Evolutionary conservation across 352 stramenopile species (phyloP).

Genomic region (Globisporangium takayamanum): DNA sequence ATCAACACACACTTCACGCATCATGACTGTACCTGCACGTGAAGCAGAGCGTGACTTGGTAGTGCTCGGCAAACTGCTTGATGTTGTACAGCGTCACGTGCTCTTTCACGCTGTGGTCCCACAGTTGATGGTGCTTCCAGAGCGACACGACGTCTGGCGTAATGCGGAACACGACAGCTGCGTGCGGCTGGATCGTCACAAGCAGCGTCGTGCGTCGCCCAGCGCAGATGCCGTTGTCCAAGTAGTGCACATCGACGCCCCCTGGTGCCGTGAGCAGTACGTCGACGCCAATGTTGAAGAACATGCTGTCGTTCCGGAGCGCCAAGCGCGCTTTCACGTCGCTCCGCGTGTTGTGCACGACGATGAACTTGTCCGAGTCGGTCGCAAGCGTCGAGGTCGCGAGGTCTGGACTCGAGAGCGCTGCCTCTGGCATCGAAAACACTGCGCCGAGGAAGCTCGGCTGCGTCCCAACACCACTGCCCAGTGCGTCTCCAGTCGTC

Average conservation of each 20-base stretch:
- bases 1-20: not conserved
- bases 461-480: slow-evolving; percentile 33
- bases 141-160: slow-evolving; percentile 59
- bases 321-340: slow-evolving; percentile 63
- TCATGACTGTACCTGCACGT: slow-evolving; percentile 60
- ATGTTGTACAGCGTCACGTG: slow-evolving; percentile 88
- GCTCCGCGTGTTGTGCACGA: slow-evolving; percentile 70
- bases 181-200: slow-evolving; percentile 57
- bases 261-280: slow-evolving; percentile 26
- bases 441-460: slow-evolving; percentile 77
- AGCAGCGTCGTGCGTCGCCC: slow-evolving; percentile 55
- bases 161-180: slow-evolving; percentile 57
- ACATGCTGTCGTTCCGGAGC: slow-evolving; percentile 81
- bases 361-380: slow-evolving; percentile 60
- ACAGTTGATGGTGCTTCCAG: slow-evolving; percentile 76
- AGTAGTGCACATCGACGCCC: slow-evolving; percentile 45
- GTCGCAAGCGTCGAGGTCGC: slow-evolving; percentile 18
- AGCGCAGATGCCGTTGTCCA: slow-evolving; percentile 70
- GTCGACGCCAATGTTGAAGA: slow-evolving; percentile 70
- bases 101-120: slow-evolving; percentile 85
- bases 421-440: slow-evolving; percentile 71
- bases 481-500: slow-evolving; percentile 15
- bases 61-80: slow-evolving; percentile 86
- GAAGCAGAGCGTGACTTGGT: slow-evolving; percentile 83
- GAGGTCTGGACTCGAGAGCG: slow-evolving; percentile 33